Percentiles rank a stretch among this genome's conserved stretches.
Conservation (phyloP, 352 stramenopile genomes). For the Pythium biforme region DNA sequence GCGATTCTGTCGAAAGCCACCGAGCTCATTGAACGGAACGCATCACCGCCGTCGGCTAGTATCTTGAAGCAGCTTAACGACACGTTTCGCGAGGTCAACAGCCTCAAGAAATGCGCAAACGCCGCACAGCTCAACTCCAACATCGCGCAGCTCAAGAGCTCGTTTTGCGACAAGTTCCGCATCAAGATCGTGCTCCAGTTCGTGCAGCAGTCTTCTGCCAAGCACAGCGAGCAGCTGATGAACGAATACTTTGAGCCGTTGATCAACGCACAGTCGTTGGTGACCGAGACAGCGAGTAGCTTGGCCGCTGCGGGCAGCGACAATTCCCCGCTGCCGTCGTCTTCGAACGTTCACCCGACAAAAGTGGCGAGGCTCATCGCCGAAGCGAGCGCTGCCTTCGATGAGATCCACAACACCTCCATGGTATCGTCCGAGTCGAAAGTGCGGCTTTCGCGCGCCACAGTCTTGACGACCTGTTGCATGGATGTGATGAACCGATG, state of each 20-base stretch:
- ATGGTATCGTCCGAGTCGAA: constrained; percentile 74
- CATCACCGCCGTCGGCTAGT: constrained; percentile 36
- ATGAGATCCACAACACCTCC: constrained; percentile 60
- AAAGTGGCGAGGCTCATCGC: constrained; percentile 48
- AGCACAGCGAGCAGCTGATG: constrained; percentile 42
- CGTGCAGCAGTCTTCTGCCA: constrained; percentile 40
- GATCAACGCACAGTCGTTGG: constrained; percentile 39
- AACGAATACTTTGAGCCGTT: constrained; percentile 64
- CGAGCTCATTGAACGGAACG: constrained; percentile 50
- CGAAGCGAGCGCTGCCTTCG: constrained; percentile 49
- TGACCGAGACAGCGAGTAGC: constrained; percentile 24
- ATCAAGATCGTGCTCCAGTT: constrained; percentile 60
- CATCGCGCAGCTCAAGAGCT: constrained; percentile 54
- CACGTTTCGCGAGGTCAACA: constrained; percentile 63
- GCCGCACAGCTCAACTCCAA: constrained; percentile 64
- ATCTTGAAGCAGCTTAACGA: constrained; percentile 61
- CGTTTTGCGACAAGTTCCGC: constrained; percentile 68
- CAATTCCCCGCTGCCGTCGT: not conserved
- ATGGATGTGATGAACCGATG: constrained; percentile 47
- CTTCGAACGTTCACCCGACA: constrained; percentile 9
- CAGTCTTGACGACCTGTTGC: constrained; percentile 48
- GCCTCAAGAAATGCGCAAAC: constrained; percentile 65
- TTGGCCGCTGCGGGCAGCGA: constrained; percentile 7
- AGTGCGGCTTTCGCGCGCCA: constrained; percentile 46
- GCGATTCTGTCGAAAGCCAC: constrained; percentile 47